Percentiles rank a stretch among this genome's conserved stretches.
Conservation (phyloP, 1,284 basidiomycete species). For the Exobasidium rhododendri region DNA sequence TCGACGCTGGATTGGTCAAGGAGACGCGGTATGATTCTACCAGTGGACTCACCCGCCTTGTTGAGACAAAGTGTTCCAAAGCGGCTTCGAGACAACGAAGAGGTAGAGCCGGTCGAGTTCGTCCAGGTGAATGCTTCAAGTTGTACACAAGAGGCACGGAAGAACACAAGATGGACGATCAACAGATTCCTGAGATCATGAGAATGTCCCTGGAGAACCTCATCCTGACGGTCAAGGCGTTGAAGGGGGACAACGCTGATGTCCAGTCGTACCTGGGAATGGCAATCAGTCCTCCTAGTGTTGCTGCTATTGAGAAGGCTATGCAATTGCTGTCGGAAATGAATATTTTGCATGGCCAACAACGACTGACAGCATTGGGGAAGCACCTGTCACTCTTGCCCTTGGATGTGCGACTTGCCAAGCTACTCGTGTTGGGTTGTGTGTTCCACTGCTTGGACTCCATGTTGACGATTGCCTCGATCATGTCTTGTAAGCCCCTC, state of each 20-base stretch:
- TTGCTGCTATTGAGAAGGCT: slow-evolving; percentile 74
- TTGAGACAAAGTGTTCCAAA: slow-evolving; percentile 74
- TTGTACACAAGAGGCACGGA: slow-evolving; percentile 73
- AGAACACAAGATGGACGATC: slow-evolving; percentile 68
- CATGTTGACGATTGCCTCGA: slow-evolving; percentile 62
- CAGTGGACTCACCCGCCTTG: slow-evolving; percentile 70
- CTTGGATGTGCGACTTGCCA: slow-evolving; percentile 81
- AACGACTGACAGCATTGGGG: slow-evolving; percentile 74
- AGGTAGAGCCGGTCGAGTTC: slow-evolving; percentile 82
- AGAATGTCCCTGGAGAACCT: slow-evolving; percentile 83
- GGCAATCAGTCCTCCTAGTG: slow-evolving; percentile 79
- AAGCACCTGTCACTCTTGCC: slow-evolving; percentile 70
- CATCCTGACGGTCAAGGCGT: slow-evolving; percentile 77
- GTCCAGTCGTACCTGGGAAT: slow-evolving; percentile 69
- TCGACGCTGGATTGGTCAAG: slow-evolving; percentile 82
- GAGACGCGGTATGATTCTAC: slow-evolving; percentile 79
- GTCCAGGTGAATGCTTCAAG: slow-evolving; percentile 56
- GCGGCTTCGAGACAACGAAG: slow-evolving; percentile 80
- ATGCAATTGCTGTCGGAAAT: slow-evolving; percentile 60
- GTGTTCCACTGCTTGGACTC: slow-evolving; percentile 51
- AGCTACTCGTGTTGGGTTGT: slow-evolving; percentile 60
- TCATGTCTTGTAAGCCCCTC: slow-evolving; percentile 79
- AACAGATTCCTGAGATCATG: slow-evolving; percentile 75
- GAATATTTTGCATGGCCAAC: slow-evolving; percentile 14
- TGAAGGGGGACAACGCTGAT: slow-evolving; percentile 69